Evolutionary conservation across 345 rosid genomes (phyloP).

Genomic region (Camelina sativa): DNA sequence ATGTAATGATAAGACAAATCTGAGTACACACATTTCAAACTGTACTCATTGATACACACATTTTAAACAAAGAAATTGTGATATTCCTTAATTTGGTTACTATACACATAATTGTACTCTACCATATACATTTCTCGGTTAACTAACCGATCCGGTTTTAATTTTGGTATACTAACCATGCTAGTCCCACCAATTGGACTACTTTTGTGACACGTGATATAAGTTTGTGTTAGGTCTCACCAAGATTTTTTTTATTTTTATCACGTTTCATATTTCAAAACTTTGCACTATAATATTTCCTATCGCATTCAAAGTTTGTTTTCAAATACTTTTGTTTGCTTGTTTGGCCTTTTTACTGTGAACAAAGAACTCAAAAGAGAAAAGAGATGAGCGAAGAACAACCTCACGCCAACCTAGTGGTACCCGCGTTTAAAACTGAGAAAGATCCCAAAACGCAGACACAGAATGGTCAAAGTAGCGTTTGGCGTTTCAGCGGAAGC

Average conservation of each 20-base stretch:
- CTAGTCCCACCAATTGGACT: not conserved
- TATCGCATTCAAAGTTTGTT: not conserved
- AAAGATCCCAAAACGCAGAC: constrained; percentile 27
- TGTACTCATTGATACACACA: too few species aligned
- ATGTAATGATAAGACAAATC: too few species aligned
- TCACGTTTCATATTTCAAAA: not conserved
- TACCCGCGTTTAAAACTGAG: constrained; percentile 36
- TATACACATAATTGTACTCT: too few species aligned
- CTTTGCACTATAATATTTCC: constrained; percentile 5
- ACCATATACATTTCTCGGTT: too few species aligned
- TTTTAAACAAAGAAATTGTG: too few species aligned
- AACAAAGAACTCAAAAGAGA: too few species aligned
- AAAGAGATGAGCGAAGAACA: constrained; percentile 32
- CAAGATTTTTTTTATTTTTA: constrained; percentile 9
- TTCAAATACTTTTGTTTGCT: not conserved
- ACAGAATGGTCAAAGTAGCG: constrained; percentile 33
- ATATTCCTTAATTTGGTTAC: too few species aligned
- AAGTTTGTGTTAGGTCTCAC: constrained; percentile 36
- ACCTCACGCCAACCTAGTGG: constrained; percentile 40
- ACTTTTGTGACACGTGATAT: constrained; percentile 31
- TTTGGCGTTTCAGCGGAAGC: constrained; percentile 50
- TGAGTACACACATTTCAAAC: too few species aligned
- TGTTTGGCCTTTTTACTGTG: not conserved
- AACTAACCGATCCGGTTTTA: not conserved
- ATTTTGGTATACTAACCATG: not conserved